phyloP scores from a whole-genome alignment of 2,329 filamentous ascomycete genomes.

The Emmonsiellopsis sp. region DNA sequence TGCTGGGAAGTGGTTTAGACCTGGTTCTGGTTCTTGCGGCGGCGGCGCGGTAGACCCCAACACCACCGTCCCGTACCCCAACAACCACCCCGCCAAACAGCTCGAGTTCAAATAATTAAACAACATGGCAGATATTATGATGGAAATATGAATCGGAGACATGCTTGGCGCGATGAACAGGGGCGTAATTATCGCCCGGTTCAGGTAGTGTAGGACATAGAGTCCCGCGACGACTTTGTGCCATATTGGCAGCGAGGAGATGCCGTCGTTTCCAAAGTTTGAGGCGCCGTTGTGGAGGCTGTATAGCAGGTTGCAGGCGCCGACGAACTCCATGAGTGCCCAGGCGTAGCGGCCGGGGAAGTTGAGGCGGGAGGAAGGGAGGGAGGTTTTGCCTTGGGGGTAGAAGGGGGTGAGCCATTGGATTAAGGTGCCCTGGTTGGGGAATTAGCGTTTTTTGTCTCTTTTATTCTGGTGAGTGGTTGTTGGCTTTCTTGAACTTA shows the following conservation, averaged over 20 bases:
- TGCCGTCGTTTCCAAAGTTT: constrained; percentile 21
- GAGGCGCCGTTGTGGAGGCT: constrained; percentile 61
- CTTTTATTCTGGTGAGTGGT: constrained; percentile 1
- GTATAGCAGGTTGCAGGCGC: constrained; percentile 70
- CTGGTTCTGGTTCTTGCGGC: constrained; percentile 11
- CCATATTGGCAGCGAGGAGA: constrained; percentile 22
- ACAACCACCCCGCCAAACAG: constrained; percentile 70
- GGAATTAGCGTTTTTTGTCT: neutral
- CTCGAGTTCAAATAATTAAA: constrained; percentile 80
- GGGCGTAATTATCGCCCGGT: constrained; percentile 78
- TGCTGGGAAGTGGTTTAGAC: constrained; percentile 35
- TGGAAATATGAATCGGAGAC: constrained; percentile 69
- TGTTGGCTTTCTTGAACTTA: constrained; percentile 18
- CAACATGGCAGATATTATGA: constrained; percentile 54
- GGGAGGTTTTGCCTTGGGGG: constrained; percentile 86
- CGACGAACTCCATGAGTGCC: constrained; percentile 79
- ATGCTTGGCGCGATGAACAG: constrained; percentile 77
- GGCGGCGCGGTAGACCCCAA: constrained; percentile 10
- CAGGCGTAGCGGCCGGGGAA: constrained; percentile 82
- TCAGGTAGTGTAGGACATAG: constrained; percentile 75
- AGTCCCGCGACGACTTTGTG: constrained; percentile 29
- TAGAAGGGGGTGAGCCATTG: constrained; percentile 79
- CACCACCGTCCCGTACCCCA: constrained; percentile 57
- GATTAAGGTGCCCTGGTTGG: constrained; percentile 54
- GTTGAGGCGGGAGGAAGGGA: constrained; percentile 58